Conservation (phyloP, 495 filamentous ascomycete species). For the Tuber brumale region DNA sequence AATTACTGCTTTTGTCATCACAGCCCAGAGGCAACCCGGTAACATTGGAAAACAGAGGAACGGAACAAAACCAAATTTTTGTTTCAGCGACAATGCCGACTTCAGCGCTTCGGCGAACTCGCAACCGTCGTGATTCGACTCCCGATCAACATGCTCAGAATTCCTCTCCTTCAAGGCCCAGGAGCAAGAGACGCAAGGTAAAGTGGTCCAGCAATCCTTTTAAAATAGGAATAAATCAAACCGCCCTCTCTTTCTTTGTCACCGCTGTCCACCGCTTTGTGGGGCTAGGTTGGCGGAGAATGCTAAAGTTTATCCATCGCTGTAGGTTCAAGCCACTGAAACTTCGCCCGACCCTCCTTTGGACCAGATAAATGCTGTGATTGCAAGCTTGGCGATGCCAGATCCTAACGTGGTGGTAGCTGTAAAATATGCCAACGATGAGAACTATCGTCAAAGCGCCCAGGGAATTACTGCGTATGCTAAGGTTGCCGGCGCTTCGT, state of each 20-base stretch:
- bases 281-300: background rate
- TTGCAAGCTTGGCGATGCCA: constrained; percentile 58
- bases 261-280: constrained; percentile 35
- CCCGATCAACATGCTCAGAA: constrained; percentile 51
- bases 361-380: constrained; percentile 63
- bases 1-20: constrained; percentile 22
- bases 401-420: constrained; percentile 51
- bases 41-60: constrained; percentile 11
- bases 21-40: constrained; percentile 17
- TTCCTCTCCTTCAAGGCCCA: constrained; percentile 65
- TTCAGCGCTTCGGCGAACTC: constrained; percentile 37
- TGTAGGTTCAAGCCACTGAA: constrained; percentile 29
- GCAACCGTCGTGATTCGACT: constrained; percentile 38
- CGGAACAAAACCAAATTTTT: background rate
- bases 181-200: constrained; percentile 72
- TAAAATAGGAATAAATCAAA: background rate
- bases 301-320: constrained; percentile 30
- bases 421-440: constrained; percentile 63
- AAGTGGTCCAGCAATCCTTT: constrained; percentile 9
- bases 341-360: constrained; percentile 40
- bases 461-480: constrained; percentile 81
- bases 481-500: constrained; percentile 82
- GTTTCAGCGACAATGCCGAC: constrained; percentile 31
- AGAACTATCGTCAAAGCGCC: constrained; percentile 61
- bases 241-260: constrained; percentile 20